These are phyloP conservation scores for Ceratocystis destructans DNA, from an alignment of 2,329 filamentous ascomycete genomes.

Conservation along the genomic window DNA sequence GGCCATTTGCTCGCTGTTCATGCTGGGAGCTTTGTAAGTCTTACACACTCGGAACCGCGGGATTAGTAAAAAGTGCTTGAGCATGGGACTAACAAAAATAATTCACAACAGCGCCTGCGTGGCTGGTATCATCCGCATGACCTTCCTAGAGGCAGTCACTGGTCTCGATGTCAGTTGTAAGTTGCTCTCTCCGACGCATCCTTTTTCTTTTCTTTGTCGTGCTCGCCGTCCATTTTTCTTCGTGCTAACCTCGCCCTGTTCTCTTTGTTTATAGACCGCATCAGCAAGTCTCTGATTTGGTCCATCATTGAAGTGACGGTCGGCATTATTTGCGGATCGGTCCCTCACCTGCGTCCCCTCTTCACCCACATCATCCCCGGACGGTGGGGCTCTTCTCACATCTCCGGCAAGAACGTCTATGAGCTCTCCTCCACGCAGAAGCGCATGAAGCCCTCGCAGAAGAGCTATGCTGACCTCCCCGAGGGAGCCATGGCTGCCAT, in stretches of 20 bases:
- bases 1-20: constrained; percentile 24
- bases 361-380: constrained; percentile 11
- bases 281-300: constrained; percentile 25
- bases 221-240: neutral
- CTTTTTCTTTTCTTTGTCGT: neutral
- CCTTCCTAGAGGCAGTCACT: constrained; percentile 22
- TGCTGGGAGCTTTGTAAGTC: constrained; percentile 25
- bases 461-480: neutral
- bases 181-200: neutral
- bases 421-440: constrained; percentile 8
- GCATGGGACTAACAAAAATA: neutral
- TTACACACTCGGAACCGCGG: no score
- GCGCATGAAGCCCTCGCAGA: neutral
- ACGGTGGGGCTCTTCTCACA: constrained; percentile 1
- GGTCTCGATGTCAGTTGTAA: constrained; percentile 25
- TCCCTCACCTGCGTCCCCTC: constrained; percentile 25
- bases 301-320: constrained; percentile 26
- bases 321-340: constrained; percentile 27
- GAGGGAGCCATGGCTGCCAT: constrained; percentile 4
- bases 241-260: neutral
- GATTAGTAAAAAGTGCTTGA: no score
- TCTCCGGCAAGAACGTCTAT: constrained; percentile 10
- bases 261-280: constrained; percentile 22
- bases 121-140: constrained; percentile 23
- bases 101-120: constrained; percentile 22